Evolutionary conservation across 257 asterid genomes (phyloP), one percentile per base, ranked within the genome.

Genomic region (Oldenlandia corymbosa): DNA sequence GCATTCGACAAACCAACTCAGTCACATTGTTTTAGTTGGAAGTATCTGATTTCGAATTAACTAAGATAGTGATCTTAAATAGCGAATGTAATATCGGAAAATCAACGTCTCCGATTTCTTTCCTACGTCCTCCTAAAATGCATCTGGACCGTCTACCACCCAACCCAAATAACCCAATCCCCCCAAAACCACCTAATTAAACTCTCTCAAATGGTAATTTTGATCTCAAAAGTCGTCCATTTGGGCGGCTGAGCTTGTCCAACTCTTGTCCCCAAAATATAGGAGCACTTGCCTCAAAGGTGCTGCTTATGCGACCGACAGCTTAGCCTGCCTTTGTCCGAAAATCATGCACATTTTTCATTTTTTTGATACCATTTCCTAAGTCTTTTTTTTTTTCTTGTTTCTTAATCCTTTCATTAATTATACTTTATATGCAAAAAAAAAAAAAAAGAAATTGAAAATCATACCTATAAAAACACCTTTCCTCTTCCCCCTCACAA

Each of bases 181-280:
- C n/a, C n/a, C n/a, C n/a, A n/a, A n/a, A n/a, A n/a, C n/a, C n/a
- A n/a, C n/a, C n/a, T n/a, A n/a, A n/a, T n/a, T n/a, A n/a, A n/a
- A n/a, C n/a, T n/a, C n/a, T n/a, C n/a, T n/a, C n/a, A n/a, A n/a
- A n/a, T n/a, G n/a, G n/a, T n/a, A n/a, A n/a, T n/a, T n/a, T n/a
- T n/a, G n/a, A n/a, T 43, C 10, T 50, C 26, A 53, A 68, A 74
- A 75, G 72, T 73, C 70, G 68, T 71, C 83, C 83, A 78, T 73
- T 69, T 75, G 84, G 84, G 84, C 82, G 86, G 87, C 75, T 72
- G 71, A 58, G 79, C 73, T 63, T 85, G 93, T 87, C 95, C 72
- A 76, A 55, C 73, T 23, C 72, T 62, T 88, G 95, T 88, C 88
- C 78, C 95, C 91, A 58, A 17, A 55, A 68, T 62, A 68, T 36